Percentiles rank a stretch among this genome's conserved stretches.
Evolutionary conservation across 805 yeast species (phyloP).

Genomic region (Metschnikowia rubicola): DNA sequence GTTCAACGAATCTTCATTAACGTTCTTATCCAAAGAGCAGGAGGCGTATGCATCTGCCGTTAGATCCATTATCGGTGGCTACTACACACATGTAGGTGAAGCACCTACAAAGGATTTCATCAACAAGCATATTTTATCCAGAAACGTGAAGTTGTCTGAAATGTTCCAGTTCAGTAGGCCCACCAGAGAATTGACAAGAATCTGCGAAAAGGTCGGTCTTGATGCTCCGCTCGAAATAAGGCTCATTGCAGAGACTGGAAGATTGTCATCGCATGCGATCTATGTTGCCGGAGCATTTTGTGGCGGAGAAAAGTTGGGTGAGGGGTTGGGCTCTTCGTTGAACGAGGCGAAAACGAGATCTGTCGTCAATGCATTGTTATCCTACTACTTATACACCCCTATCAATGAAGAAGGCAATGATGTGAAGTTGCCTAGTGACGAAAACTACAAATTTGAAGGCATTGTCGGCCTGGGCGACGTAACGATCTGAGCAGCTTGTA

Average conservation of each 20-base stretch:
- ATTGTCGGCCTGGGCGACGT: conserved; percentile 44
- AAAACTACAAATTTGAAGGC: conserved; percentile 38
- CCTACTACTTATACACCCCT: conserved; percentile 91
- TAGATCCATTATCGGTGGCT: conserved; percentile 78
- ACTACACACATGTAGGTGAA: conserved; percentile 71
- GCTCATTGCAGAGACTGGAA: conserved; percentile 89
- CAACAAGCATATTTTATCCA: conserved; percentile 69
- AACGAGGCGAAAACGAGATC: conserved; percentile 92
- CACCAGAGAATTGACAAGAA: conserved; percentile 71
- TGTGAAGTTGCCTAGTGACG: conserved; percentile 61
- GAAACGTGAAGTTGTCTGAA: conserved; percentile 68
- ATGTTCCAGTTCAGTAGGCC: conserved; percentile 84
- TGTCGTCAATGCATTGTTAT: conserved; percentile 83
- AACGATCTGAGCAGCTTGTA: conserved; percentile 31
- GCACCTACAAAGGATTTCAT: conserved; percentile 66
- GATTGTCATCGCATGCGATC: conserved; percentile 77
- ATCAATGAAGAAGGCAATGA: conserved; percentile 40
- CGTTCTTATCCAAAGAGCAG: conserved; percentile 34
- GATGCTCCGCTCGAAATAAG: conserved; percentile 70
- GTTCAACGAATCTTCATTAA: conserved; percentile 14
- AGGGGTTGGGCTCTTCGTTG: conserved; percentile 88
- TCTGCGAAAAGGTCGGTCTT: conserved; percentile 74
- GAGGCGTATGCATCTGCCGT: conserved; percentile 66
- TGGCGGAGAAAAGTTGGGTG: conserved; percentile 81
- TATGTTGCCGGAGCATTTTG: conserved; percentile 89